These are phyloP conservation scores for Thalassiosira delicatula DNA, from an alignment of 352 stramenopile genomes.

Conservation along the genomic window DNA sequence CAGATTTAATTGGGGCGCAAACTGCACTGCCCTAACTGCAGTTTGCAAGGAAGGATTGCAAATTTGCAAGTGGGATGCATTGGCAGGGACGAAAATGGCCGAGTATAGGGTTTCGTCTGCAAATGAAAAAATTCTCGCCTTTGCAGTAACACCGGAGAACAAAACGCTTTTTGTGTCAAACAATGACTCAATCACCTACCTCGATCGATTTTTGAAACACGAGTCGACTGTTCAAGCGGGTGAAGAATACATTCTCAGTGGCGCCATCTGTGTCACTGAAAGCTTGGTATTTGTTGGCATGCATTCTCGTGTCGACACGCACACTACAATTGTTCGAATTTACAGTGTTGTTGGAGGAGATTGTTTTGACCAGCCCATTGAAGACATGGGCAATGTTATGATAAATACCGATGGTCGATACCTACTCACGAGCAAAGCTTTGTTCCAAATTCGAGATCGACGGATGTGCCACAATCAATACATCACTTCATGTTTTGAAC, in stretches of 20 bases:
- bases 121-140: neutral
- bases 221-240: neutral
- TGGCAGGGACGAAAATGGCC: neutral
- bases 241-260: slow-evolving; percentile 1
- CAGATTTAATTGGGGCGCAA: slow-evolving; percentile 11
- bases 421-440: slow-evolving; percentile 3
- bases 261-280: slow-evolving; percentile 14
- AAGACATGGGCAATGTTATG: neutral
- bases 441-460: neutral
- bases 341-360: slow-evolving; percentile 11
- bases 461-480: neutral
- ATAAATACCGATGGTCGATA: neutral
- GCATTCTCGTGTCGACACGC: neutral
- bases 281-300: slow-evolving; percentile 22
- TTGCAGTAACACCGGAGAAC: neutral
- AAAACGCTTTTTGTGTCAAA: slow-evolving; percentile 3
- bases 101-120: neutral
- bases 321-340: neutral
- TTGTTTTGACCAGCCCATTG: neutral
- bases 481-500: neutral
- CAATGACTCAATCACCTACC: slow-evolving; percentile 12
- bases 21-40: slow-evolving; percentile 9
- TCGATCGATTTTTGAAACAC: slow-evolving; percentile 10
- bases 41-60: slow-evolving; percentile 2
- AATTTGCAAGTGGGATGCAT: slow-evolving; percentile 26